Base-by-base conservation (phyloP, 495 filamentous ascomycete species). In the Penicillium tannophilum region DNA sequence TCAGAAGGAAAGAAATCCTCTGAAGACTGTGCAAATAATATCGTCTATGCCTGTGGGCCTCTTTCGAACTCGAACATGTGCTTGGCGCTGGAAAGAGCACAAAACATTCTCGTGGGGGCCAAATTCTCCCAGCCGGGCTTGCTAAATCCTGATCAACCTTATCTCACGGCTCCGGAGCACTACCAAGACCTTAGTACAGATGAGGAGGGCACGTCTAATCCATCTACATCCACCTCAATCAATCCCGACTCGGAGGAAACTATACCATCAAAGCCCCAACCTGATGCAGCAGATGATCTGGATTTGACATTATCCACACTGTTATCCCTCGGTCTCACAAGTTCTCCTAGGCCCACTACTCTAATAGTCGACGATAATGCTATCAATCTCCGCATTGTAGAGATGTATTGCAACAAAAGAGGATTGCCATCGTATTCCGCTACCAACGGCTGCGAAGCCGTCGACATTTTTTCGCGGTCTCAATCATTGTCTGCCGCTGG, bases 281-380 rank as follows among this genome's bases (percentile, higher is more conserved):
- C 39, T 3, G 33, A 53, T n/a, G 12, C n/a, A 47, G 19, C 44
- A 24, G 3, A 19, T 14, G 11, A 6, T 26, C 10, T 6, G 14
- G 44, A 28, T 20, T 28, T 26, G 24, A 47, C 10, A 28, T 6
- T 24, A 23, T 2, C 17, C 1, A 26, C 23, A 41, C 1, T 2
- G 10, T n/a, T 9, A 11, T 26, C 19, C n/a, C 33, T 11, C 8
- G 16, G 3, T 11, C 12, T 23, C 20, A 35, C 17, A 24, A 35
- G 10, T 6, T 30, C 58, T 17, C 19, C 55, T 2, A 39, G 41
- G 6, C 55, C 62, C 19, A 26, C 49, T 17, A 28, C 47, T 17
- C 30, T 64, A 10, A 54, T 64, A 14, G 58, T 64, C 3, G 62
- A 64, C 31, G 62, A 64, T n/a, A 64, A 64, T 36, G 23, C 26